These are phyloP conservation scores for Forsythia viridissima DNA, from an alignment of 257 asterid genomes.

Conservation along the genomic window DNA sequence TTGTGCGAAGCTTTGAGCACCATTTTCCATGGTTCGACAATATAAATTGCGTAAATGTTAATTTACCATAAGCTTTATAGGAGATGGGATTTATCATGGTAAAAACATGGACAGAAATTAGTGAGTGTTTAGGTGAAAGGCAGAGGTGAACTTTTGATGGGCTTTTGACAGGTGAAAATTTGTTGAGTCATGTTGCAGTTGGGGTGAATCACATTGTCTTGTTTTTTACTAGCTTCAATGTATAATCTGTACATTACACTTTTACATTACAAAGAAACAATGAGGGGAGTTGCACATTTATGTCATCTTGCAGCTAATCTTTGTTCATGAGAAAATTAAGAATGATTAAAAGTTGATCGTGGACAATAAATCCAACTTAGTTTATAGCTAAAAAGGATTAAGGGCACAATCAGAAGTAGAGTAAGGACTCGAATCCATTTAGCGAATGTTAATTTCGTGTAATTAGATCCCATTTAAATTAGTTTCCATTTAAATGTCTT, in stretches of 20 bases:
- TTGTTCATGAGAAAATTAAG: no score
- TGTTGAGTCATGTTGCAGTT: conserved; percentile 39
- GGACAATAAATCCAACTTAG: no score
- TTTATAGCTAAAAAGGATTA: no score
- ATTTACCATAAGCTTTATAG: conserved; percentile 21
- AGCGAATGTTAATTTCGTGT: no score
- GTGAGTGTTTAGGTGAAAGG: conserved; percentile 26
- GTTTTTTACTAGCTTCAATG: not conserved
- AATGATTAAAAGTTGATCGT: no score
- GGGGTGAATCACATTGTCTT: not conserved
- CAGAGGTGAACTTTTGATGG: conserved; percentile 21
- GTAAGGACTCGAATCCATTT: no score
- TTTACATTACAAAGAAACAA: not conserved
- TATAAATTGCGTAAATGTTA: not conserved
- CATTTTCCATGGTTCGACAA: conserved; percentile 46
- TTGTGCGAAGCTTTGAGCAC: conserved; percentile 29
- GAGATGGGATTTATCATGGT: conserved; percentile 21
- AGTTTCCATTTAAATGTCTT: no score
- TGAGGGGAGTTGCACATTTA: not conserved
- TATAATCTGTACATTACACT: not conserved
- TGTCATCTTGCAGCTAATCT: no score
- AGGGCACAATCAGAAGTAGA: no score
- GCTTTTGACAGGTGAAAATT: conserved; percentile 13
- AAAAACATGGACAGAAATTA: conserved; percentile 18
- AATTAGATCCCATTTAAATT: no score